Percentiles rank a stretch among this genome's conserved stretches.
Conservation (phyloP, 495 filamentous ascomycete species). For the Penicillium crystallinum region DNA sequence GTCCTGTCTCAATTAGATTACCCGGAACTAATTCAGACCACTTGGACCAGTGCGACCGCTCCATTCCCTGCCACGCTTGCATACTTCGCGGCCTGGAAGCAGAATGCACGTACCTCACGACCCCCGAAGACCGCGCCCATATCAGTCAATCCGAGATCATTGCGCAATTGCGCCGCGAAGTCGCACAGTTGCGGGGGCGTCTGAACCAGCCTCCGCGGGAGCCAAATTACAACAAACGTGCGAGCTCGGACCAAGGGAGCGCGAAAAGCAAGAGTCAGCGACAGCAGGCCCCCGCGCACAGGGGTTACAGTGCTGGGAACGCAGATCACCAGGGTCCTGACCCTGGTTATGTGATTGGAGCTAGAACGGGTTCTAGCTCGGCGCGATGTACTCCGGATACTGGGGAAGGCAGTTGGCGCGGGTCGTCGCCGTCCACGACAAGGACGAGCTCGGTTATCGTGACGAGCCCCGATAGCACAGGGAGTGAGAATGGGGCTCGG, state of each 20-base stretch:
- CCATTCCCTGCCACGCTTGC: conserved; percentile 29
- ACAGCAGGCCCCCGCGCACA: neutral
- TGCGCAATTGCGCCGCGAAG: conserved; percentile 24
- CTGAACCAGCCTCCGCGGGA: conserved; percentile 11
- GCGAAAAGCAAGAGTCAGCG: neutral
- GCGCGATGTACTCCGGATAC: neutral
- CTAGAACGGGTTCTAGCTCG: neutral
- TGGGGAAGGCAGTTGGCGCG: conserved; percentile 16
- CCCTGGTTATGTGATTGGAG: neutral
- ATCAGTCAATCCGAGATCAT: conserved; percentile 33
- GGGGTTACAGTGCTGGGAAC: neutral
- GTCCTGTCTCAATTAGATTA: neutral
- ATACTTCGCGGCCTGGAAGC: conserved; percentile 26
- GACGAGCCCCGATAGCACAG: conserved; percentile 24
- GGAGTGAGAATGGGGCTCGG: conserved; percentile 15
- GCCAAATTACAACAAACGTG: neutral
- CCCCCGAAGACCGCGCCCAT: conserved; percentile 30
- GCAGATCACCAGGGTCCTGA: neutral
- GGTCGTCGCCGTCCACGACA: conserved; percentile 17
- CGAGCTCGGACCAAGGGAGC: neutral
- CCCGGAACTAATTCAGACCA: neutral
- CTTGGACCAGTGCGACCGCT: conserved; percentile 27
- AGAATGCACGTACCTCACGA: conserved; percentile 32
- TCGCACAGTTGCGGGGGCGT: conserved; percentile 21
- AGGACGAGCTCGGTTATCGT: conserved; percentile 19